A percentile compares a stretch with the other conserved stretches of the same genome.
These are phyloP conservation scores for Plicaturopsis crispa DNA, from an alignment of 768 basidiomycete genomes.

Conservation along the genomic window DNA sequence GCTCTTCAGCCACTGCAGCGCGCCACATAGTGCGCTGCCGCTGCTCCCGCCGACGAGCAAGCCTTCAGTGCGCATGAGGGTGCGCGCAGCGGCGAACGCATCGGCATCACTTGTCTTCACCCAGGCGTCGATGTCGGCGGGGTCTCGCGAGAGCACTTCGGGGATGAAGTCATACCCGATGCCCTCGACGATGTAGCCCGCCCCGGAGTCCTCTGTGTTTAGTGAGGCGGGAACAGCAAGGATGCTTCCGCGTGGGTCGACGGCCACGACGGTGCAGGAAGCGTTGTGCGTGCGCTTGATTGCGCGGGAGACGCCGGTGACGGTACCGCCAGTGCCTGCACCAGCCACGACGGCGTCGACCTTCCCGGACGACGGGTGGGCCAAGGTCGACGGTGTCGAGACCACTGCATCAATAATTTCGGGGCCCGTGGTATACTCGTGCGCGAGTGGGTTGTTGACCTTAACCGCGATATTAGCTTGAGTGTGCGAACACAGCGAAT, in stretches of 20 bases:
- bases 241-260: constrained; percentile 90
- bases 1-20: constrained; percentile 69
- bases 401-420: constrained; percentile 82
- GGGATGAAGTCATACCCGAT: constrained; percentile 96
- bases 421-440: constrained; percentile 83
- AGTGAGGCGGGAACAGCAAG: constrained; percentile 66
- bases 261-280: constrained; percentile 68
- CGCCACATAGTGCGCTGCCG: constrained; percentile 77
- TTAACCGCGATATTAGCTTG: constrained; percentile 7
- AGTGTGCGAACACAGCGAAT: not conserved
- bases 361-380: constrained; percentile 57
- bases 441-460: constrained; percentile 84
- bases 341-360: constrained; percentile 80
- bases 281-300: constrained; percentile 75
- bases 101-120: constrained; percentile 80
- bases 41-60: constrained; percentile 91
- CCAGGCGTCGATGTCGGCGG: constrained; percentile 64
- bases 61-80: constrained; percentile 78
- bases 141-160: constrained; percentile 67
- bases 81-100: constrained; percentile 66
- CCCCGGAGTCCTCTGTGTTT: constrained; percentile 44
- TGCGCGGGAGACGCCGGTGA: constrained; percentile 80
- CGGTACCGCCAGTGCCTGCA: constrained; percentile 92
- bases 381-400: constrained; percentile 52
- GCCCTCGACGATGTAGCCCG: constrained; percentile 81